phyloP scores from a whole-genome alignment of 495 filamentous ascomycete genomes.

The Aspergillus cavernicola region DNA sequence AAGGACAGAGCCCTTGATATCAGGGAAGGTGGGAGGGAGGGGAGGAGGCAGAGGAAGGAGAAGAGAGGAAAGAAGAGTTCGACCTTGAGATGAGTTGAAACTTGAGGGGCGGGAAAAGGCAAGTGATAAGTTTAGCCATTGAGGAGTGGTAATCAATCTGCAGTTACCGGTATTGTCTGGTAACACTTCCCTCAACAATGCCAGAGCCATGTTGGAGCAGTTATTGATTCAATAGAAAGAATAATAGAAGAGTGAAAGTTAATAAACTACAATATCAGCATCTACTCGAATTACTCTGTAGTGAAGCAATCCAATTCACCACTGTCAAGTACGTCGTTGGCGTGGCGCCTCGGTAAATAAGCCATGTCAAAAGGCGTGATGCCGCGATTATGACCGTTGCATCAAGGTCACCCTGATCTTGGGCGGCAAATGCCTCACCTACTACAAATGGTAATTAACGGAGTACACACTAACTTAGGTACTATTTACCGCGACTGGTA shows the following conservation, averaged over 20 bases:
- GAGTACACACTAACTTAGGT: too few relatives aligned
- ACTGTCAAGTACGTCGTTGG: too few relatives aligned
- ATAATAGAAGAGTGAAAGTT: too few relatives aligned
- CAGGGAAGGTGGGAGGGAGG: conserved; percentile 19
- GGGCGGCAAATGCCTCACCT: background rate
- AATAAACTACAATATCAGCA: too few relatives aligned
- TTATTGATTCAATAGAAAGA: too few relatives aligned
- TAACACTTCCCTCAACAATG: too few relatives aligned
- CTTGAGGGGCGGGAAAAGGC: conserved; percentile 10
- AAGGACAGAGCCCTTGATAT: conserved; percentile 42
- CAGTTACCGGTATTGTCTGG: background rate
- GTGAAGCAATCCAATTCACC: too few relatives aligned
- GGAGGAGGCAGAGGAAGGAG: conserved; percentile 17
- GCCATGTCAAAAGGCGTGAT: conserved; percentile 7
- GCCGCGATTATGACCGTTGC: background rate
- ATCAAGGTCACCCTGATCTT: too few relatives aligned
- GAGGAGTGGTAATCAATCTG: background rate
- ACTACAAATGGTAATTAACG: too few relatives aligned
- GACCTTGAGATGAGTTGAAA: background rate
- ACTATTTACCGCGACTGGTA: too few relatives aligned
- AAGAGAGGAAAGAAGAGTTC: conserved; percentile 24
- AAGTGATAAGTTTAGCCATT: conserved; percentile 6
- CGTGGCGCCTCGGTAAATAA: background rate
- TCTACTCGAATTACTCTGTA: too few relatives aligned
- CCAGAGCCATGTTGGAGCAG: too few relatives aligned